Conservation (phyloP, 1,284 basidiomycete species). For the Peniophora sp. region DNA sequence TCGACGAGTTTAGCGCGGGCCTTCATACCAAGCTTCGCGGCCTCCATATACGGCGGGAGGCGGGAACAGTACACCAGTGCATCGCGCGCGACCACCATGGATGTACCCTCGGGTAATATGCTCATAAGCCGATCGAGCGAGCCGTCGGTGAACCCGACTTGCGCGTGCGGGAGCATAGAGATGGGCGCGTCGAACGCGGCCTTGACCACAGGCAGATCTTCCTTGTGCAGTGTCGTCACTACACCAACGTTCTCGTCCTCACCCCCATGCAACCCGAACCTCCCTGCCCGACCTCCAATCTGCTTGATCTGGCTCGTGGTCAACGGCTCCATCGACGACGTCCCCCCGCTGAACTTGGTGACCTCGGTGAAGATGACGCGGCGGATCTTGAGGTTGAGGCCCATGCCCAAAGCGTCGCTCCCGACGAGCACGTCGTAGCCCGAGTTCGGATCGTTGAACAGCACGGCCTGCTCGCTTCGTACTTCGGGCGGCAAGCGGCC, state of each 20-base stretch:
- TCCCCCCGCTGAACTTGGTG: constrained; percentile 68
- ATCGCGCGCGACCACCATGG: constrained; percentile 12
- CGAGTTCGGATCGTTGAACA: constrained; percentile 78
- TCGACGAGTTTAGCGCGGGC: constrained; percentile 9
- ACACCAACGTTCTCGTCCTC: constrained; percentile 44
- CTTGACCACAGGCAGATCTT: constrained; percentile 63
- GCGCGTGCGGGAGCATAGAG: constrained; percentile 24
- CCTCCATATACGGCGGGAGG: constrained; percentile 16
- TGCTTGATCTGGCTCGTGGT: constrained; percentile 87
- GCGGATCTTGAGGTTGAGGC: constrained; percentile 94
- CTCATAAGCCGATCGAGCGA: constrained; percentile 20
- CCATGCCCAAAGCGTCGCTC: constrained; percentile 94
- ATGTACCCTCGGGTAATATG: constrained; percentile 30
- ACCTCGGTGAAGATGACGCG: constrained; percentile 81
- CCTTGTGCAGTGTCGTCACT: constrained; percentile 65
- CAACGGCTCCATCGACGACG: constrained; percentile 36
- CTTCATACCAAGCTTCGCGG: constrained; percentile 13
- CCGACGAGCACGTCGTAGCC: constrained; percentile 84
- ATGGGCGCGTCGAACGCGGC: constrained; percentile 32
- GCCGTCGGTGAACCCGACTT: constrained; percentile 20
- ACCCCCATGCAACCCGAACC: constrained; percentile 68
- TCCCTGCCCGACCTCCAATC: constrained; percentile 92
- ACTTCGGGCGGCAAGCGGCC: constrained; percentile 87
- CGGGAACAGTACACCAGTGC: constrained; percentile 21
- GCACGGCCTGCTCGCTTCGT: constrained; percentile 79